Percentiles rank a stretch among this genome's conserved stretches.
These are phyloP conservation scores for Moringa oleifera DNA, from an alignment of 345 rosid genomes.

Conservation along the genomic window DNA sequence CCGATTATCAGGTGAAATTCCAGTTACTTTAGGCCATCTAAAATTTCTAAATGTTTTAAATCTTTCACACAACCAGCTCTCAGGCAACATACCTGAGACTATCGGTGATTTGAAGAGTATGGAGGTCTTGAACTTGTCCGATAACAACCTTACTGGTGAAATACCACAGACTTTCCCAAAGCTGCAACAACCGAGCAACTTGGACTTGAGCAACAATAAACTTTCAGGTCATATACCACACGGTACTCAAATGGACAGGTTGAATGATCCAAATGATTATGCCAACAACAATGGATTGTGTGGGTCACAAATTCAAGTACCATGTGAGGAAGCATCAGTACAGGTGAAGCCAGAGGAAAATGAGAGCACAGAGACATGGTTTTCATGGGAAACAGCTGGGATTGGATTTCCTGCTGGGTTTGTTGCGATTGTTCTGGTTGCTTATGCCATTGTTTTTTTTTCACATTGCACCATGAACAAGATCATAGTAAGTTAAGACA, in stretches of 20 bases:
- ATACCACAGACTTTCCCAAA: conserved; percentile 27
- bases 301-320: conserved; percentile 35
- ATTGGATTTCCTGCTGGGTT: conserved; percentile 28
- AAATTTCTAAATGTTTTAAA: conserved; percentile 26
- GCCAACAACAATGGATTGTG: conserved; percentile 30
- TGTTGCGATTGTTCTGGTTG: neutral
- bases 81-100: conserved; percentile 25
- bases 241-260: conserved; percentile 33
- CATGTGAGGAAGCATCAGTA: conserved; percentile 15
- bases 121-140: conserved; percentile 37
- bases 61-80: conserved; percentile 27
- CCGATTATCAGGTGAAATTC: conserved; percentile 31
- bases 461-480: neutral
- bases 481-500: too few relatives aligned
- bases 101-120: conserved; percentile 21
- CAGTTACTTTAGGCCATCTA: conserved; percentile 26
- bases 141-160: conserved; percentile 23
- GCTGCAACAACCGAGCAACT: conserved; percentile 10
- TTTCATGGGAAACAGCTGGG: conserved; percentile 29
- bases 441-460: neutral
- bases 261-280: conserved; percentile 27
- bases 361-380: conserved; percentile 9
- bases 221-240: conserved; percentile 27
- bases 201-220: conserved; percentile 35
- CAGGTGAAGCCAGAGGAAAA: conserved; percentile 11